Evolutionary conservation across 306 rosid genomes (phyloP).

Genomic region (Prunus padus): DNA sequence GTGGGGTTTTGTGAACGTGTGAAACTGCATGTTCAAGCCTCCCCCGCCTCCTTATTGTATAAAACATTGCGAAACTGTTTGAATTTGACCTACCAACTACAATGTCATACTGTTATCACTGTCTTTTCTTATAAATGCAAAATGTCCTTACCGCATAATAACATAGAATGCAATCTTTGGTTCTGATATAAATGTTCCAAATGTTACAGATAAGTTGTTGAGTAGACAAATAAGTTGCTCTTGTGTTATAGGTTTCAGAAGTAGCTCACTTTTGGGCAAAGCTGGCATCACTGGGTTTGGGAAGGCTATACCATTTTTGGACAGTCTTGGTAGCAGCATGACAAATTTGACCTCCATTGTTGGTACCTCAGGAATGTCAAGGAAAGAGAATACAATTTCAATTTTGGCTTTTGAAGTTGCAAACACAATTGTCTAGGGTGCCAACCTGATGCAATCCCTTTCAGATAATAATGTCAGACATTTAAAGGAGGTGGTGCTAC

Average conservation of each 20-base stretch:
- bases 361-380: slow-evolving; percentile 80
- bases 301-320: slow-evolving; percentile 96
- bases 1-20: background rate
- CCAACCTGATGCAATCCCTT: slow-evolving; percentile 93
- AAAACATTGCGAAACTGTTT: background rate
- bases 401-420: slow-evolving; percentile 99
- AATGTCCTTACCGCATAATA: slow-evolving; percentile 7
- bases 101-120: background rate
- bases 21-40: background rate
- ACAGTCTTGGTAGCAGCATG: slow-evolving; percentile 97
- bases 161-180: slow-evolving; percentile 10
- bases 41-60: background rate
- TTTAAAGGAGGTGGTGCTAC: slow-evolving; percentile 85
- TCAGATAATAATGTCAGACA: slow-evolving; percentile 82
- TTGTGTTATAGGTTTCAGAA: slow-evolving; percentile 74
- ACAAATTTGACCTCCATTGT: slow-evolving; percentile 70
- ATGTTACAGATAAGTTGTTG: slow-evolving; percentile 64
- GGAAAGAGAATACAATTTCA: slow-evolving; percentile 81
- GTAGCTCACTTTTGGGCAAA: slow-evolving; percentile 88
- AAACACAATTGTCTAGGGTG: slow-evolving; percentile 90
- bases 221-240: slow-evolving; percentile 9
- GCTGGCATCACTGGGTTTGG: slow-evolving; percentile 98
- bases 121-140: background rate
- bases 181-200: slow-evolving; percentile 7
- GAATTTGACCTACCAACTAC: background rate